These are phyloP conservation scores for Albatrellus ellisii DNA, from an alignment of 768 basidiomycete genomes.

Conservation along the genomic window DNA sequence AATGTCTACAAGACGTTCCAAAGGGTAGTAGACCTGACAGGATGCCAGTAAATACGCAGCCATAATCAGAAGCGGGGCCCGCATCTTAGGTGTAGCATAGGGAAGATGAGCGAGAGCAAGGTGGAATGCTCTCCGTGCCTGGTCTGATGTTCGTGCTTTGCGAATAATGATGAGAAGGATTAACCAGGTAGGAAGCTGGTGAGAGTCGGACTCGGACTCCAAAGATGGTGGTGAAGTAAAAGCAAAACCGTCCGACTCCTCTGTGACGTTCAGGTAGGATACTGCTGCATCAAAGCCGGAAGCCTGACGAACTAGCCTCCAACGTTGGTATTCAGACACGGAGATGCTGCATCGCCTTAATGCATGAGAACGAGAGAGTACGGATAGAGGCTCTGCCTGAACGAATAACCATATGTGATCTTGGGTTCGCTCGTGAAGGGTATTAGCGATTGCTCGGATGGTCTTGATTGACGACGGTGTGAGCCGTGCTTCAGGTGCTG, in stretches of 20 bases:
- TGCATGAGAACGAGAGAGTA: not conserved
- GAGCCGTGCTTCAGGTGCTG: not conserved
- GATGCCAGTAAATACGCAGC: slow-evolving; percentile 34
- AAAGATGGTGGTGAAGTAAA: not conserved
- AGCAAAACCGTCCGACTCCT: not conserved
- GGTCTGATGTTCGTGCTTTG: slow-evolving; percentile 29
- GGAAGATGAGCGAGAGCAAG: slow-evolving; percentile 30
- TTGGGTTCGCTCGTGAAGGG: not conserved
- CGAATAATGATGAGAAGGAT: slow-evolving; percentile 32
- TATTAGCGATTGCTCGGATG: not conserved
- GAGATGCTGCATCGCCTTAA: not conserved
- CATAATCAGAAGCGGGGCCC: slow-evolving; percentile 33
- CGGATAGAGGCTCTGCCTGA: not conserved
- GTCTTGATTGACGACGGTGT: not conserved
- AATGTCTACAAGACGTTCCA: slow-evolving; percentile 28
- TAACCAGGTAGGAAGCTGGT: slow-evolving; percentile 36
- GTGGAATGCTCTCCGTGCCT: slow-evolving; percentile 31
- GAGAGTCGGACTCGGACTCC: too few species aligned
- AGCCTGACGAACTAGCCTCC: not conserved
- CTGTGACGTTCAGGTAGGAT: not conserved
- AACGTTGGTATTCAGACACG: not conserved
- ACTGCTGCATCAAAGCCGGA: not conserved
- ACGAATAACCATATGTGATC: not conserved
- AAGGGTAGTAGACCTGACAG: slow-evolving; percentile 32
- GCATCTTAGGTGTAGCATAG: slow-evolving; percentile 19